Evolutionary conservation across 805 yeast species (phyloP), one percentile per base, ranked within the genome.

Genomic region (Saccharomycopsis amapae): DNA sequence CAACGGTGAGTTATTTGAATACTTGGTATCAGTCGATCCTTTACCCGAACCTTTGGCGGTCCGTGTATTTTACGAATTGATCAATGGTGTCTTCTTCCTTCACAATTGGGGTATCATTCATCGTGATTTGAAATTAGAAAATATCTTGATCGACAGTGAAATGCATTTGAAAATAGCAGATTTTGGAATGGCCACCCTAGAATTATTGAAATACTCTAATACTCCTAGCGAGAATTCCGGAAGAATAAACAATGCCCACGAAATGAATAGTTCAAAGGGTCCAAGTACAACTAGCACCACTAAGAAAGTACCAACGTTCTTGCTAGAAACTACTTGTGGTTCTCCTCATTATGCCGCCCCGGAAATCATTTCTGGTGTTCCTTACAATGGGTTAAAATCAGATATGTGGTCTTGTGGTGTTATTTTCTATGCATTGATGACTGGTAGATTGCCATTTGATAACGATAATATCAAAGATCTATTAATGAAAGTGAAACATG

Each of bases 381-480:
- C 77, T 45, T 85, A 85, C 57, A 88, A 84, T 62, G 94, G 94
- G 17, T 80, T 85, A 25, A 88, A 89, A 30, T 79, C 88, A 50
- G 94, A 85, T 64, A 82, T 85, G 34, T 85, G 94, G 94, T 82
- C 90, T 4, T 84, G 93, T 65, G 94, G 94, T 58, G 85, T 85
- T 37, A 83, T 85, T 38, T 65, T 84, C 40, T 85, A 81, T 65
- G 93, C 93, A 4, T 64, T 85, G 40, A 63, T 85, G 47, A 82
- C 90, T 2, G 94, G 94, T 3, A 79, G 85, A 65, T 66, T 85
- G 51, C 94, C 94, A 6, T 85, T 85, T 58, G 90, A 85, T 60
- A 93, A 85, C 62, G 86, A 83, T 51, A 81, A 81, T 56, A 83
- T 85, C 56, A 74, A 87, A 60, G 77, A 74, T 52, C 62, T 85